A percentile compares a stretch with the other conserved stretches of the same genome.
These are phyloP conservation scores for Elsinoe arachidis DNA, from an alignment of 2,329 filamentous ascomycete species.

Conservation along the genomic window DNA sequence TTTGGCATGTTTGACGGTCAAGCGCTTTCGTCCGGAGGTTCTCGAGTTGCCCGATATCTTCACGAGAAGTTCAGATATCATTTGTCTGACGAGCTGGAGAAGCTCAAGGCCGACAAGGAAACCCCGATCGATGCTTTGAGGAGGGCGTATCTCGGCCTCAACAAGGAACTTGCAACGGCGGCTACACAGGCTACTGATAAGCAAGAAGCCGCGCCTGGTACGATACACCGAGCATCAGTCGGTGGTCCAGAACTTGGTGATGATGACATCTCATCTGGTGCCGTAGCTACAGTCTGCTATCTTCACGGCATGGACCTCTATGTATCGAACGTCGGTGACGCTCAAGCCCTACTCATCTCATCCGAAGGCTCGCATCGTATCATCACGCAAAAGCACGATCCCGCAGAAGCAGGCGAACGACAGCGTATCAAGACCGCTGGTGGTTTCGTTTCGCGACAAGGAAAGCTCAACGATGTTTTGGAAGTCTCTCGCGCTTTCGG, in stretches of 20 bases:
- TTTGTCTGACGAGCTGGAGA: conserved; percentile 73
- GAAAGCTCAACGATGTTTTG: conserved; percentile 82
- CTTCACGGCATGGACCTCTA: conserved; percentile 83
- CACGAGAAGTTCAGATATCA: conserved; percentile 90
- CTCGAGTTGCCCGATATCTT: conserved; percentile 90
- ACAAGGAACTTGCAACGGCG: conserved; percentile 85
- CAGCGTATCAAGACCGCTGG: conserved; percentile 88
- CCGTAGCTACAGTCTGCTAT: conserved; percentile 86
- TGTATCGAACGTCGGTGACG: conserved; percentile 91
- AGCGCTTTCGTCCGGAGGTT: conserved; percentile 77
- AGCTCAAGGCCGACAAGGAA: conserved; percentile 57
- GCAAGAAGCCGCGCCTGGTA: conserved; percentile 43
- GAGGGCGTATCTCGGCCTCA: conserved; percentile 77
- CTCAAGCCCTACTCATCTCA: conserved; percentile 89
- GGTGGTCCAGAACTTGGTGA: conserved; percentile 71
- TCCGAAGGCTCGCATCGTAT: conserved; percentile 76
- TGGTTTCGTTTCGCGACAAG: conserved; percentile 90
- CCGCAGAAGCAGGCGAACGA: conserved; percentile 74
- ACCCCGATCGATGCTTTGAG: conserved; percentile 74
- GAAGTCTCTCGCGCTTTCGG: conserved; percentile 92
- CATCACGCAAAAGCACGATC: conserved; percentile 86
- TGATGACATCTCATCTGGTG: conserved; percentile 82
- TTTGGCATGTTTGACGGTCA: conserved; percentile 96
- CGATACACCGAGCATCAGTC: conserved; percentile 61
- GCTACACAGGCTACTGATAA: conserved; percentile 75